These are phyloP conservation scores for Xylaria venustula DNA, from an alignment of 495 filamentous ascomycete genomes.

Conservation along the genomic window DNA sequence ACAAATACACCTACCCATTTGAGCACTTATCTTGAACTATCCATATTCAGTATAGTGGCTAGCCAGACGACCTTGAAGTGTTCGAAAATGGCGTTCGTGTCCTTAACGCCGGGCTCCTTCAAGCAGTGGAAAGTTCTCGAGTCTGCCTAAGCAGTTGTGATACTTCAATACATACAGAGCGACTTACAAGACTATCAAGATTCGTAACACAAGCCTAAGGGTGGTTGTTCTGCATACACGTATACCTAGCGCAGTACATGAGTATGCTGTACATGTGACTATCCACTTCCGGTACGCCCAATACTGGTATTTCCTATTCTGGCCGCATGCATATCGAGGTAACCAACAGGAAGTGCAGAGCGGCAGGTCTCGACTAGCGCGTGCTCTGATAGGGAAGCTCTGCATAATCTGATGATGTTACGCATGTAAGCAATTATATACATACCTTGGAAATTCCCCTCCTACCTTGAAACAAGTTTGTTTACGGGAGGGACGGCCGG, in stretches of 20 bases:
- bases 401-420: neutral
- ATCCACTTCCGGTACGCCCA: slow-evolving; percentile 11
- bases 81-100: neutral
- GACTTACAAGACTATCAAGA: no score
- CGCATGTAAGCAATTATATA: no score
- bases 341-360: slow-evolving; percentile 30
- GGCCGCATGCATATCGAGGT: slow-evolving; percentile 28
- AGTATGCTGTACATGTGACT: no score
- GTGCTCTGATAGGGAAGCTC: neutral
- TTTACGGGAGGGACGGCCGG: neutral
- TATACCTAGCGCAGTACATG: no score
- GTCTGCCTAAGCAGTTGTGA: no score
- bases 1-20: neutral
- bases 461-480: neutral
- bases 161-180: no score
- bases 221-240: no score
- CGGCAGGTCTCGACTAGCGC: neutral
- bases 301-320: slow-evolving; percentile 27
- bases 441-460: no score
- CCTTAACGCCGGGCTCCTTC: no score
- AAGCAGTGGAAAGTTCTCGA: no score
- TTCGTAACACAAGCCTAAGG: no score
- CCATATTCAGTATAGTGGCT: neutral
- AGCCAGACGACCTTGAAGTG: neutral
- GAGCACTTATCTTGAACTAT: neutral